phyloP scores from a whole-genome alignment of 805 yeast species.

The Helenozyma baotianmanensis region DNA sequence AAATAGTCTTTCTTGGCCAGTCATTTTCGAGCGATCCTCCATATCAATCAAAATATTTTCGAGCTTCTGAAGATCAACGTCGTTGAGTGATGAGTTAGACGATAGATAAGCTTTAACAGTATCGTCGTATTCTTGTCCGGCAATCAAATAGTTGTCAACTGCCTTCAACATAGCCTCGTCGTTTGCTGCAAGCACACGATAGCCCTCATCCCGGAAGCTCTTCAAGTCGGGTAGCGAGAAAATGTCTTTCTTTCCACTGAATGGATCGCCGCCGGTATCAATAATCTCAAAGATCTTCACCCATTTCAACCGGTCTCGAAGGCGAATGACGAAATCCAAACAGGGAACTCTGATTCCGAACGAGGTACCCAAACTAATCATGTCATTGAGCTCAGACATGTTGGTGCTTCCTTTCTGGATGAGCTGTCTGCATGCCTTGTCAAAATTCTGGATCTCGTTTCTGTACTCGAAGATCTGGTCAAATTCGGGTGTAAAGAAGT shows the following conservation, averaged over 20 bases:
- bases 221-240: constrained; percentile 28
- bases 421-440: constrained; percentile 38
- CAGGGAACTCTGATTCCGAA: constrained; percentile 56
- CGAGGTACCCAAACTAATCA: constrained; percentile 54
- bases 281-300: constrained; percentile 25
- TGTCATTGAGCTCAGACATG: constrained; percentile 44
- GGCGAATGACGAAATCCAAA: constrained; percentile 29
- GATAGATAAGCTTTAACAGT: constrained; percentile 15
- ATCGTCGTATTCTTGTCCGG: constrained; percentile 23
- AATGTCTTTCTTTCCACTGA: constrained; percentile 29
- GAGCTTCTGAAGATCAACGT: constrained; percentile 21
- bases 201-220: constrained; percentile 25
- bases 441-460: constrained; percentile 49
- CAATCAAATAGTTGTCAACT: constrained; percentile 20
- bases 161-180: constrained; percentile 29
- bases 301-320: constrained; percentile 36
- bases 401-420: constrained; percentile 30
- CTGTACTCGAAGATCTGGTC: constrained; percentile 54
- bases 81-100: constrained; percentile 14
- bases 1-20: constrained; percentile 23
- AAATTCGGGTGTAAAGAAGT: constrained; percentile 54
- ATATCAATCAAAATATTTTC: constrained; percentile 21
- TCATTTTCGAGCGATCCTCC: constrained; percentile 21
- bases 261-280: constrained; percentile 39
- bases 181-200: constrained; percentile 22